Evolutionary conservation across 306 rosid genomes (phyloP).

Genomic region (Medicago arabica): DNA sequence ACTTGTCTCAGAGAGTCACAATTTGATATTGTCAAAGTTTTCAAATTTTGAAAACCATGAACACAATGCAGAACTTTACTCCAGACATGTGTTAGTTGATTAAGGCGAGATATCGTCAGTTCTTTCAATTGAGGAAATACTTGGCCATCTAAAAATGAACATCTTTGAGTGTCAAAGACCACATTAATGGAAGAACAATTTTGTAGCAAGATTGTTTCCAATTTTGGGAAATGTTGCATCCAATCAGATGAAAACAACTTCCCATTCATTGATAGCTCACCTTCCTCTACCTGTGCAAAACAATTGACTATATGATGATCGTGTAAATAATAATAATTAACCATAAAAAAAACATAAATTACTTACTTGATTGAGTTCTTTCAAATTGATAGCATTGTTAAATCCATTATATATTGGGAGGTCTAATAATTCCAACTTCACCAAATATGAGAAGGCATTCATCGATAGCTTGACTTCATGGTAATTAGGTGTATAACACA

Average conservation of each 20-base stretch:
- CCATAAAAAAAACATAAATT: neutral
- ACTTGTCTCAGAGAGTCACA: constrained; percentile 20
- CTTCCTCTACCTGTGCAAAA: too few relatives aligned
- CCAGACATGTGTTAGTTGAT: constrained; percentile 9
- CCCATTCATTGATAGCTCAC: too few relatives aligned
- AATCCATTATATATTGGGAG: neutral
- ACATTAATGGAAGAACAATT: neutral
- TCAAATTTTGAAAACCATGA: constrained; percentile 21
- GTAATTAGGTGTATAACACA: neutral
- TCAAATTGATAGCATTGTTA: neutral
- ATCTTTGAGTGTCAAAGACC: neutral
- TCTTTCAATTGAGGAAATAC: neutral
- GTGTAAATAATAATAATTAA: neutral
- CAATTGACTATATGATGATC: too few relatives aligned
- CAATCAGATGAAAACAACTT: constrained; percentile 2
- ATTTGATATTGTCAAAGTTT: neutral
- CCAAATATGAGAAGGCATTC: neutral
- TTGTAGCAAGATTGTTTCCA: neutral
- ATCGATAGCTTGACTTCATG: neutral
- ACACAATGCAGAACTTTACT: neutral
- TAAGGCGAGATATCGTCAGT: neutral
- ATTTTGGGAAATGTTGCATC: neutral
- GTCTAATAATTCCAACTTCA: neutral
- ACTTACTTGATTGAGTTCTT: neutral
- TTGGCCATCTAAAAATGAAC: neutral